A percentile compares a stretch with the other conserved stretches of the same genome.
Evolutionary conservation across 257 asterid genomes (phyloP).

Genomic region (Marsdenia floribunda): DNA sequence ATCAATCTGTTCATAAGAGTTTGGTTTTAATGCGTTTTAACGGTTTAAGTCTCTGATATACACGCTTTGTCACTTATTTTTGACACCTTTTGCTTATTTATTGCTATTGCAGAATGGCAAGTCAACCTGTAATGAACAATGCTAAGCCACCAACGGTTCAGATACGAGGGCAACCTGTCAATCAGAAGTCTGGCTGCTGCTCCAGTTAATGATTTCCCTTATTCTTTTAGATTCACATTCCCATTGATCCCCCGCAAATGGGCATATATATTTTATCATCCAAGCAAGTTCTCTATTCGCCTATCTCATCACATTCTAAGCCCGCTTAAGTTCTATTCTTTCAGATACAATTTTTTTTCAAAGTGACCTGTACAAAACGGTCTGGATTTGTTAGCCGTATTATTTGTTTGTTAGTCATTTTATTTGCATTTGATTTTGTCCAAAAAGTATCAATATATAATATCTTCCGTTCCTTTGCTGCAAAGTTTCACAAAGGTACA

Average conservation of each 20-base stretch:
- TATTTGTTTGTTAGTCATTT: neutral
- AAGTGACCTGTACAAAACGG: conserved; percentile 32
- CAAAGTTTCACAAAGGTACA: neutral
- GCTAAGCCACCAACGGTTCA: conserved; percentile 68
- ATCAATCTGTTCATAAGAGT: neutral
- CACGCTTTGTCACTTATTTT: neutral
- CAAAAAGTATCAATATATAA: neutral
- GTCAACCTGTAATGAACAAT: conserved; percentile 50
- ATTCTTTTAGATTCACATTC: neutral
- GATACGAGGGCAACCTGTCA: conserved; percentile 74
- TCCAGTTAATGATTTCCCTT: conserved; percentile 32
- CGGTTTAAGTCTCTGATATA: neutral
- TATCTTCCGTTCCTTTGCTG: neutral
- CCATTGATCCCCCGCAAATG: neutral
- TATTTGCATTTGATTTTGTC: neutral
- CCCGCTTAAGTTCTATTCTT: conserved; percentile 32
- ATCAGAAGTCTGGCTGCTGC: conserved; percentile 76
- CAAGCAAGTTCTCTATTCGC: conserved; percentile 11
- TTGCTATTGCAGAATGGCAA: conserved; percentile 58
- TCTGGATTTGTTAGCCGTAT: neutral
- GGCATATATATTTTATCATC: conserved; percentile 1
- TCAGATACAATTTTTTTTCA: conserved; percentile 18
- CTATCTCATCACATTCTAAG: conserved; percentile 12
- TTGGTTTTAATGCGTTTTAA: neutral
- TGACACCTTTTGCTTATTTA: neutral